phyloP scores from a whole-genome alignment of 805 yeast genomes.

The Sporopachydermia quercuum region DNA sequence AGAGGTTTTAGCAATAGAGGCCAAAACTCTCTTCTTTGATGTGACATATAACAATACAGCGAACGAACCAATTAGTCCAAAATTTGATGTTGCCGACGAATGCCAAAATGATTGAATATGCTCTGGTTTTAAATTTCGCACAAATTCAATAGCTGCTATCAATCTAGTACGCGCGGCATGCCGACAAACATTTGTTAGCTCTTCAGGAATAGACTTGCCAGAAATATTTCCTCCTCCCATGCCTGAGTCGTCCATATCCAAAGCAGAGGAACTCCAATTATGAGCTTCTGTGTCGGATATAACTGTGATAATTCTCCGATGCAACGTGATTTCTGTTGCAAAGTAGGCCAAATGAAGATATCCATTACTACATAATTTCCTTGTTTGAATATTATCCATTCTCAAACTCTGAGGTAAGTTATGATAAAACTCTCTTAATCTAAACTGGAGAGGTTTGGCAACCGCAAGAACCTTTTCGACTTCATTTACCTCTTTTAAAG shows the following conservation, averaged over 20 bases:
- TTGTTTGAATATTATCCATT: constrained; percentile 42
- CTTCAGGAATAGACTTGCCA: constrained; percentile 34
- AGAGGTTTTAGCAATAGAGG: background rate
- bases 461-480: constrained; percentile 53
- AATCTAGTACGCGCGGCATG: constrained; percentile 76
- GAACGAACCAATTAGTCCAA: constrained; percentile 75
- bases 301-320: constrained; percentile 55
- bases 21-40: constrained; percentile 18
- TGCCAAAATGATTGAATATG: constrained; percentile 88
- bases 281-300: constrained; percentile 14
- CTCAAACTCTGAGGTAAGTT: constrained; percentile 49
- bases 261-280: background rate
- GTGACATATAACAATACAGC: constrained; percentile 71
- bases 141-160: constrained; percentile 68
- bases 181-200: constrained; percentile 54
- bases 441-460: constrained; percentile 66
- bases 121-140: constrained; percentile 60
- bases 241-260: constrained; percentile 8
- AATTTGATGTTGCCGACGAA: constrained; percentile 61
- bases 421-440: constrained; percentile 64
- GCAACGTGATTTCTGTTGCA: constrained; percentile 79
- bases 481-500: constrained; percentile 38
- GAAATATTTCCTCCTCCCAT: constrained; percentile 20
- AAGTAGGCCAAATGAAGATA: constrained; percentile 74
- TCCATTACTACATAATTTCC: constrained; percentile 60